Evolutionary conservation across 1,139 yeast genomes (phyloP), one percentile per base, ranked within the genome.

Genomic region (Nakaseomyces kungkrabaensis): DNA sequence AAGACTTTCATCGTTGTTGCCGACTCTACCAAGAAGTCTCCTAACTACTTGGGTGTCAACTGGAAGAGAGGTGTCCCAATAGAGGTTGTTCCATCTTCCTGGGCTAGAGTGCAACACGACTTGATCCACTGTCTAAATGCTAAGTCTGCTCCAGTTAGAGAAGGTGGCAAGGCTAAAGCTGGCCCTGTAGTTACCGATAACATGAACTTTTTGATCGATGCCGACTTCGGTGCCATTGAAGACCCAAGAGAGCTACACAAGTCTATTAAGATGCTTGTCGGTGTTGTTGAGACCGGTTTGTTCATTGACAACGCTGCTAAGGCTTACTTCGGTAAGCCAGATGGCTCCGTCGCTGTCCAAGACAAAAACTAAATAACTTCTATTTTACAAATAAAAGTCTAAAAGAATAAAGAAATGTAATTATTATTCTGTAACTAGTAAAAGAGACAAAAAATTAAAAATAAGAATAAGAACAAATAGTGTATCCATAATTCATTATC

Each of bases 111-210:
- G 25, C 71, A 76, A 11, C 69, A 71, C 22, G 87, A 88, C 52
- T 74, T 92, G 59, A 56, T 57, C 43, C 60, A 68, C 49, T 65
- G 66, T 43, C 68, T 90, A 62, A 95, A 95, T 8, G 66, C 66
- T 4, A 48, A 48, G 29, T 70, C 68, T 5, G 84, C 87, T 27
- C 71, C 66, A 4, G 77, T 94, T 60, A 80, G 99, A 68, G 82
- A 83, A 59, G 98, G 97, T 46, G 90, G 88, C 17, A 72, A 82
- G 50, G 89, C 95, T 37, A 94, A 94, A 70, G 98, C 98, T 5
- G 99, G 99, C 22, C 98, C 98, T 7, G 84, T 89, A n/a, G 85
- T 94, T 53, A 90, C 98, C 40, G 99, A 94, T 68, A 94, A 94
- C 71, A 89, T 90, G 68, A 92, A 90, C 69, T 87, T 89, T 65